Evolutionary conservation across 2,329 filamentous ascomycete genomes (phyloP).

Genomic region (Metarhizium robertsii): DNA sequence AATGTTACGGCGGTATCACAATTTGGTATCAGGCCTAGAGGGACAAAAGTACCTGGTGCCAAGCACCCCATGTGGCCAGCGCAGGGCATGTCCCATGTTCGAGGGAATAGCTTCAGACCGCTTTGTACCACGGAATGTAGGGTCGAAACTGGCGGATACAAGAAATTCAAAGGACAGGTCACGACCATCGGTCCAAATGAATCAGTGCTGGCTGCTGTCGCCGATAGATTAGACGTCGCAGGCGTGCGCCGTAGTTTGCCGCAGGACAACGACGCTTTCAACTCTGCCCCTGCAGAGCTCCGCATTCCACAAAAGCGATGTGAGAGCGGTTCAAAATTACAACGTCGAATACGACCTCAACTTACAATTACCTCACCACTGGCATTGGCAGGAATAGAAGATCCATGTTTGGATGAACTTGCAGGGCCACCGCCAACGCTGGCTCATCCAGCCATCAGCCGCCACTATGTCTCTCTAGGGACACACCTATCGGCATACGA

Average conservation of each 20-base stretch:
- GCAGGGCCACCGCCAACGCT: constrained; percentile 10
- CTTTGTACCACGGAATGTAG: neutral
- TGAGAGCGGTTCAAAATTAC: constrained; percentile 47
- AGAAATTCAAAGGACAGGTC: constrained; percentile 42
- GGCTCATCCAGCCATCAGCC: constrained; percentile 48
- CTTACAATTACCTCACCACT: constrained; percentile 24
- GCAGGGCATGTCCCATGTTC: constrained; percentile 53
- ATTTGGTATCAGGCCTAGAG: constrained; percentile 34
- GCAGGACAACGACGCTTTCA: constrained; percentile 28
- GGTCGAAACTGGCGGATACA: constrained; percentile 9
- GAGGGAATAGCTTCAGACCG: constrained; percentile 28
- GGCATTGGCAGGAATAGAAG: constrained; percentile 7
- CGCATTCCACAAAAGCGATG: constrained; percentile 47
- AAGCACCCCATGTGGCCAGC: constrained; percentile 64
- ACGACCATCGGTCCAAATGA: constrained; percentile 31
- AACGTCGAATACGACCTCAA: constrained; percentile 36
- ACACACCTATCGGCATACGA: constrained; percentile 71
- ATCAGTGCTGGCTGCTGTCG: constrained; percentile 28
- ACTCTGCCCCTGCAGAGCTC: constrained; percentile 36
- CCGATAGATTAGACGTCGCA: constrained; percentile 16
- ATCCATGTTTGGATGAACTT: constrained; percentile 27
- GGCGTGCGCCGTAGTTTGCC: constrained; percentile 18
- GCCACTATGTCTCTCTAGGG: constrained; percentile 51
- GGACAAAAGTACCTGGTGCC: constrained; percentile 55
- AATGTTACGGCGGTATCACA: constrained; percentile 22